phyloP scores from a whole-genome alignment of 1,139 yeast genomes.

The Candida glucosophila region DNA sequence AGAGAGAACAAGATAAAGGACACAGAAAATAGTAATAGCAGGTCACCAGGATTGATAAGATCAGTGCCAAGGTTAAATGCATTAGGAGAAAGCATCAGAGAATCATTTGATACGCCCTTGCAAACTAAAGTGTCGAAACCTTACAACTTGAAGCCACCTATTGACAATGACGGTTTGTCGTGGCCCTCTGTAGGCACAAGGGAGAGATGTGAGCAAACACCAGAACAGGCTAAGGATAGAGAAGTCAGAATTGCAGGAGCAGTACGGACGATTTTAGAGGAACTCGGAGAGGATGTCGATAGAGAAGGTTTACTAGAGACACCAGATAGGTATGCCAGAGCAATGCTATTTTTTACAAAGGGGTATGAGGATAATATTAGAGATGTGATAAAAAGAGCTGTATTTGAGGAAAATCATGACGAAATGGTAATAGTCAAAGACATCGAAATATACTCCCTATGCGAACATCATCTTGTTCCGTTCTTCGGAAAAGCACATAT shows the following conservation, averaged over 20 bases:
- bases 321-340: conserved; percentile 93
- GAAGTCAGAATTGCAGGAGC: conserved; percentile 77
- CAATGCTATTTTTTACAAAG: conserved; percentile 90
- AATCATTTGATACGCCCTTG: conserved; percentile 34
- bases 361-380: conserved; percentile 91
- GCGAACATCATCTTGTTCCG: conserved; percentile 97
- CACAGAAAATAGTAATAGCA: too few species aligned
- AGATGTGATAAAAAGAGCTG: conserved; percentile 90
- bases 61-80: too few species aligned
- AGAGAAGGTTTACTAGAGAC: conserved; percentile 91
- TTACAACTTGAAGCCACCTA: conserved; percentile 74
- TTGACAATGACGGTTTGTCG: conserved; percentile 83
- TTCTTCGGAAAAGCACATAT: conserved; percentile 95
- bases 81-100: conserved; percentile 5
- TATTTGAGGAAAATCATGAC: conserved; percentile 96
- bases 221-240: conserved; percentile 52
- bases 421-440: conserved; percentile 98
- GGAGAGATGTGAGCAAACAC: conserved; percentile 55
- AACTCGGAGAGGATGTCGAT: conserved; percentile 83
- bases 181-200: conserved; percentile 95
- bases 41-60: too few species aligned
- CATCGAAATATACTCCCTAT: conserved; percentile 82
- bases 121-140: conserved; percentile 80
- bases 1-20: too few species aligned
- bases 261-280: conserved; percentile 70